Evolutionary conservation across 164 flowering plant species (phyloP).

Genomic region (Protea cynaroides): DNA sequence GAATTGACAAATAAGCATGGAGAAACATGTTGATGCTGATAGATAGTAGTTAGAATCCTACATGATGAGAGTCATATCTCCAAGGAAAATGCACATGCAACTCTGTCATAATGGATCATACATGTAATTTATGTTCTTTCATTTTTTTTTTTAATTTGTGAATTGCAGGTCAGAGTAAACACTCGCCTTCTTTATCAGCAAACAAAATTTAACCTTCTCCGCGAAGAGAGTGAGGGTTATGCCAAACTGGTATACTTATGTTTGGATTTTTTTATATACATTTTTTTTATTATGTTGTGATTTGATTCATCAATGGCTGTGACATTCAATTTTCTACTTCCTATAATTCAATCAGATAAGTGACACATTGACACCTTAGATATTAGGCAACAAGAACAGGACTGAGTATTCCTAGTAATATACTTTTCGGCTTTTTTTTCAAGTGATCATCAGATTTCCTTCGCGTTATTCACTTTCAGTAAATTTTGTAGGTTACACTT

Average conservation of each 20-base stretch:
- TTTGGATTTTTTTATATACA: not conserved
- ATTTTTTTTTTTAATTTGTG: not conserved
- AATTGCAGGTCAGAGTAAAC: slow-evolving; percentile 87
- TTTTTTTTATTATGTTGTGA: not conserved
- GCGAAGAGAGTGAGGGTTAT: slow-evolving; percentile 99
- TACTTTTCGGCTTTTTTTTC: no score
- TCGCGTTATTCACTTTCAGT: slow-evolving; percentile 9
- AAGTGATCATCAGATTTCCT: not conserved
- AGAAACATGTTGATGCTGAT: no score
- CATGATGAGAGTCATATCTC: no score
- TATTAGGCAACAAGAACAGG: no score
- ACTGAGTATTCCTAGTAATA: no score
- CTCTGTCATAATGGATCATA: no score
- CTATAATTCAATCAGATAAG: not conserved
- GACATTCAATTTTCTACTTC: not conserved
- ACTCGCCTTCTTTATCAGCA: slow-evolving; percentile 99
- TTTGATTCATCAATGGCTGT: not conserved
- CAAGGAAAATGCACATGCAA: no score
- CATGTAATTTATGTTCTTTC: no score
- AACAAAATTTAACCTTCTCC: slow-evolving; percentile 93
- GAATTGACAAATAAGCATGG: no score
- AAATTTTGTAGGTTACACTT: slow-evolving; percentile 67
- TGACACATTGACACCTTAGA: not conserved
- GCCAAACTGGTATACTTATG: slow-evolving; percentile 78
- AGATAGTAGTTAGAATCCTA: no score